Base-by-base conservation (phyloP, 202 grass and related monocot genomes). In the Zoysia matrella region DNA sequence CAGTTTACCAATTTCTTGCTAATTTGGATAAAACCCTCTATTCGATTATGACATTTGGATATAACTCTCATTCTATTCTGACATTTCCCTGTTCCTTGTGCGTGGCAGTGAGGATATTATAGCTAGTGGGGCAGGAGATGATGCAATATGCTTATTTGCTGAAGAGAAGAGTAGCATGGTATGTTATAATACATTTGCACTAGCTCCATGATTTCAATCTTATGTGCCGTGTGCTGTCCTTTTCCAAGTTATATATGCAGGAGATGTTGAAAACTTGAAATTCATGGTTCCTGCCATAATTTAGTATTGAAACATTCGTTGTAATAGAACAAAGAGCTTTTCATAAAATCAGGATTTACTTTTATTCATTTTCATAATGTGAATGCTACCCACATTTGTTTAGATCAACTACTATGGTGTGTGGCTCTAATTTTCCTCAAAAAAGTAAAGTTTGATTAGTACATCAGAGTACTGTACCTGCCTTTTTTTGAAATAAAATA, bases 51-150 rank as follows among this genome's bases (percentile, higher is more conserved):
- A 30, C 22, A 30, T 30, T 30, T 30, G 0, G 22, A 30, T 30
- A 30, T 30, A 30, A 30, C 10, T 61, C 60, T 76, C 81, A 47
- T 77, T 52, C 13, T 88, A 65, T 61, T 45, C 54, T 79, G 80
- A 64, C 40, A 72, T 65, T 79, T 76, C 49, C 30, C 44, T 88
- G 43, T 88, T 82, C 11, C 54, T 86, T 89, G 7, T 81, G n/a
- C 71, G 74, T 90, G 45, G 46, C 90, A 99, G 96, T 12, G 87
- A 89, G 41, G 91, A 89, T 90, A 12, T 99, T 67, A 90, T 99
- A 79, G 92, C 91, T 71, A 99, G 91, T 66, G 93, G 87, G 71
- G 96, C 87, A 41, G 71, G 86, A 40, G 93, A 99, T 77, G 93
- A 99, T 89, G 74, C 89, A 65, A 89, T 99, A 47, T 91, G 91